Conservation (phyloP, 306 rosid genomes). For the Cicer yamashitae region DNA sequence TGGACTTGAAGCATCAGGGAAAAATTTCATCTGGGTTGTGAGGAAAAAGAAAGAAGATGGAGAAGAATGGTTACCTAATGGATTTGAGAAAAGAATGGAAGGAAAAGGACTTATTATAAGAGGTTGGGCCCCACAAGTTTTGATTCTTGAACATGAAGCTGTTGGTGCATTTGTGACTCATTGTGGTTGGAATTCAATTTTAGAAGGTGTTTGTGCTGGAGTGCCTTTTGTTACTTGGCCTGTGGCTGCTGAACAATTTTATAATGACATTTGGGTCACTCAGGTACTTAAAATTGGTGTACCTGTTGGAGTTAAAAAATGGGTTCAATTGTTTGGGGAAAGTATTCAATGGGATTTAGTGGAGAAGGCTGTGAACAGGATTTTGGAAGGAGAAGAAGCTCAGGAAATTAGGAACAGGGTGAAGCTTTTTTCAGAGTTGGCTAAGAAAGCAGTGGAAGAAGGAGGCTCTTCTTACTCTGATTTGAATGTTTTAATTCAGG, state of each 20-base stretch:
- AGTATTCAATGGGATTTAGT: background rate
- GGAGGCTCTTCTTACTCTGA: conserved; percentile 41
- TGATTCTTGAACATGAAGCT: conserved; percentile 53
- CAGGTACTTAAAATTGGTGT: conserved; percentile 44
- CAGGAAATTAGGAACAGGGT: conserved; percentile 37
- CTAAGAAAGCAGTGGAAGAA: conserved; percentile 1
- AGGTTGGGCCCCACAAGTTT: conserved; percentile 57
- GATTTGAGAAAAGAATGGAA: conserved; percentile 51
- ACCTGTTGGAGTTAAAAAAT: conserved; percentile 37
- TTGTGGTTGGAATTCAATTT: conserved; percentile 61
- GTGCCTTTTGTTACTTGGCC: conserved; percentile 61
- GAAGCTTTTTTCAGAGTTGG: background rate
- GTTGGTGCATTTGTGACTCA: conserved; percentile 51
- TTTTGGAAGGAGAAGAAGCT: conserved; percentile 22
- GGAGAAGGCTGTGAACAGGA: conserved; percentile 30
- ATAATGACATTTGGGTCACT: conserved; percentile 49
- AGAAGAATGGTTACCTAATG: conserved; percentile 52
- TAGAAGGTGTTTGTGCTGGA: conserved; percentile 53
- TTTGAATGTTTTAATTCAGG: conserved; percentile 34
- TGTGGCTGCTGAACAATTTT: conserved; percentile 49
- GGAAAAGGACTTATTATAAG: conserved; percentile 51
- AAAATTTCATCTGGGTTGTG: conserved; percentile 61
- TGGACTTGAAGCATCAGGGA: conserved; percentile 58
- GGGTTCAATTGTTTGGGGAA: background rate
- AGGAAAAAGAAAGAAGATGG: background rate